Evolutionary conservation across 148 eudicot genomes (phyloP), one percentile per base, ranked within the genome.

Genomic region (Linanthus parryae): DNA sequence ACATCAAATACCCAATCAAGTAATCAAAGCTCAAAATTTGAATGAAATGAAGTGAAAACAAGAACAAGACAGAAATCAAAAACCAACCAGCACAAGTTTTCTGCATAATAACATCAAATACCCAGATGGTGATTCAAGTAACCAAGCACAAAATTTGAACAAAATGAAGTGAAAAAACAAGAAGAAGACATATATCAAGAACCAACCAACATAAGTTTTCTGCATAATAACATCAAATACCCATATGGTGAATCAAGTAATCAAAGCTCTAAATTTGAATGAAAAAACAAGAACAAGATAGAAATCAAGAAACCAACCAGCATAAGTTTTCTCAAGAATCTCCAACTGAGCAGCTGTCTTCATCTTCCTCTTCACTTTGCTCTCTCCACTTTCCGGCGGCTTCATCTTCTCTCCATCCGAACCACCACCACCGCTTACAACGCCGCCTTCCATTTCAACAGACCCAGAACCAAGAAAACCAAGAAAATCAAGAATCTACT

Each of bases 281-380:
- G 58, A 3, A 36, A 48, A 10, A 54, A 26, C 20, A 3, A 36
- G 54, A 62, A 10, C 3, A 40, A 43, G 29, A 12, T 48, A 56
- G 48, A 19, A 41, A 11, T n/a, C 15, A 28, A 8, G 8, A 20
- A 59, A 57, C 61, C 21, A 17, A 91, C 97, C 75, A 58, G 88
- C 80, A 61, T 81, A 91, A 23, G 97, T 81, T 50, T 65, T 78
- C 54, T 91, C 97, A 50, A 91, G 94, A 38, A 65, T 61, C 72
- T 81, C 81, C 56, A 91, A 68, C 64, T 91, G 97, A 58, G 71
- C 63, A 74, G 97, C 74, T 49, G 84, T 86, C 68, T 91, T 91
- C 95, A 91, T 86, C 73, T 81, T 86, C 47, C 97, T 63, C 80
- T 86, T 86, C 11, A 74, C 72, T 62, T 75, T 80, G 21, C 57